phyloP scores from a whole-genome alignment of 345 rosid species.

The Cardamine resedifolia region DNA sequence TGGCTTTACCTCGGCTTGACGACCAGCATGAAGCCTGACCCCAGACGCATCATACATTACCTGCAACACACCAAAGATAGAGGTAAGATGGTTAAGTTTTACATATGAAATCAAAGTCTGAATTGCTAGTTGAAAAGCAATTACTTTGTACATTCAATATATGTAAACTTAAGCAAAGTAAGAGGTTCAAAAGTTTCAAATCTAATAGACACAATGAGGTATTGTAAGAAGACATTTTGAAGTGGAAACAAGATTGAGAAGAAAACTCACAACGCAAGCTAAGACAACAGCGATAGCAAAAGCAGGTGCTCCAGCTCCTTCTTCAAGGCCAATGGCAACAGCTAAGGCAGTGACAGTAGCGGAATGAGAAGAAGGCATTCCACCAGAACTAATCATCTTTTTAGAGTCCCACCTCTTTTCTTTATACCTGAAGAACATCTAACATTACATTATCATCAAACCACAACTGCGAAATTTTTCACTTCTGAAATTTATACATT shows the following conservation, averaged over 20 bases:
- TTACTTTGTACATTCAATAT: neutral
- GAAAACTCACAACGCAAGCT: conserved; percentile 75
- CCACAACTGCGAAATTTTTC: conserved; percentile 33
- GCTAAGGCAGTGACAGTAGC: conserved; percentile 93
- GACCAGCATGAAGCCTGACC: conserved; percentile 95
- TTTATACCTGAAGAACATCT: conserved; percentile 89
- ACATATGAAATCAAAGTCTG: neutral
- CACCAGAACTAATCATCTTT: conserved; percentile 83
- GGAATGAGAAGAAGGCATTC: conserved; percentile 98
- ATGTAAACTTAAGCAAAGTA: neutral
- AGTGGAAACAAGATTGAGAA: neutral
- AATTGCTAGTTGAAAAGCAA: neutral
- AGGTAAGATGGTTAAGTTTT: conserved; percentile 1
- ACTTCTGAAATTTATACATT: neutral
- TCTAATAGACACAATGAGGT: neutral
- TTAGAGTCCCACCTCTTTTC: conserved; percentile 96
- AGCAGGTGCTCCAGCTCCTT: conserved; percentile 72
- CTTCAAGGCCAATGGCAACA: conserved; percentile 74
- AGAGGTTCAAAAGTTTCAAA: neutral
- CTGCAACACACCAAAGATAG: conserved; percentile 40
- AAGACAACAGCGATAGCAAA: conserved; percentile 84
- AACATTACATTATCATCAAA: conserved; percentile 42
- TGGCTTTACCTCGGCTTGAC: conserved; percentile 85
- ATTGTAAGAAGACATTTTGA: neutral
- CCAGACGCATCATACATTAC: conserved; percentile 99